Percentiles rank a stretch among this genome's conserved stretches.
Evolutionary conservation across 2,329 filamentous ascomycete genomes (phyloP).

Genomic region (Neonectria magnoliae): DNA sequence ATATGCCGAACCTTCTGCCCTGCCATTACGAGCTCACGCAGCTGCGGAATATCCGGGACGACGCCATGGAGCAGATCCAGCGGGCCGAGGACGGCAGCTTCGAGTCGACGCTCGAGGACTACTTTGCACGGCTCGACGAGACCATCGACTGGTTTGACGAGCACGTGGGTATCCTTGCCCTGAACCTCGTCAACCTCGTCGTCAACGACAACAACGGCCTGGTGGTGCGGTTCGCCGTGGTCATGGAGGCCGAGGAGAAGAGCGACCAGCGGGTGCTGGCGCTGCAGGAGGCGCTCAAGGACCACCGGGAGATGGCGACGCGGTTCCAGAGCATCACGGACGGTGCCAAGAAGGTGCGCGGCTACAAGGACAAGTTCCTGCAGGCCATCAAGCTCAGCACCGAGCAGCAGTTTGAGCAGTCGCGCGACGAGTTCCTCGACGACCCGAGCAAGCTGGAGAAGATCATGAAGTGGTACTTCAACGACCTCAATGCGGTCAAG

Average conservation of each 20-base stretch:
- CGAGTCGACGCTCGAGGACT: slow-evolving; percentile 86
- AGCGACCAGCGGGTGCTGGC: slow-evolving; percentile 92
- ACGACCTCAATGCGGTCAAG: slow-evolving; percentile 94
- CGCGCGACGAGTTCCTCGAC: slow-evolving; percentile 79
- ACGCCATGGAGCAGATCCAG: slow-evolving; percentile 96
- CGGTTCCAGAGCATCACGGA: slow-evolving; percentile 96
- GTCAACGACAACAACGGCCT: slow-evolving; percentile 87
- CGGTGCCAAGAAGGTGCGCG: slow-evolving; percentile 88
- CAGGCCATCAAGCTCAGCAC: slow-evolving; percentile 80
- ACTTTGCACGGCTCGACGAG: slow-evolving; percentile 86
- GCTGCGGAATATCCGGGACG: slow-evolving; percentile 92
- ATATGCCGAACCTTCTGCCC: slow-evolving; percentile 89
- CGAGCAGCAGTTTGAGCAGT: slow-evolving; percentile 77
- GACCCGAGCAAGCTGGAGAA: slow-evolving; percentile 88
- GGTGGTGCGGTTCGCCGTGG: slow-evolving; percentile 88
- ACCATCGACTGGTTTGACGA: slow-evolving; percentile 96
- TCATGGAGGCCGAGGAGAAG: slow-evolving; percentile 96
- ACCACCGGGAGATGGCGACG: slow-evolving; percentile 93
- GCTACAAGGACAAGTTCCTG: slow-evolving; percentile 97
- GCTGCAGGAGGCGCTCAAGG: slow-evolving; percentile 91
- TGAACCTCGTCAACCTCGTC: slow-evolving; percentile 89
- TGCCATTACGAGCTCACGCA: slow-evolving; percentile 93
- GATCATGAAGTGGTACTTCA: slow-evolving; percentile 95
- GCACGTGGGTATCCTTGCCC: slow-evolving; percentile 86
- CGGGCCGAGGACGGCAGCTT: slow-evolving; percentile 77